Conservation (phyloP, 176 grass and related monocot species). For the Puya raimondii region DNA sequence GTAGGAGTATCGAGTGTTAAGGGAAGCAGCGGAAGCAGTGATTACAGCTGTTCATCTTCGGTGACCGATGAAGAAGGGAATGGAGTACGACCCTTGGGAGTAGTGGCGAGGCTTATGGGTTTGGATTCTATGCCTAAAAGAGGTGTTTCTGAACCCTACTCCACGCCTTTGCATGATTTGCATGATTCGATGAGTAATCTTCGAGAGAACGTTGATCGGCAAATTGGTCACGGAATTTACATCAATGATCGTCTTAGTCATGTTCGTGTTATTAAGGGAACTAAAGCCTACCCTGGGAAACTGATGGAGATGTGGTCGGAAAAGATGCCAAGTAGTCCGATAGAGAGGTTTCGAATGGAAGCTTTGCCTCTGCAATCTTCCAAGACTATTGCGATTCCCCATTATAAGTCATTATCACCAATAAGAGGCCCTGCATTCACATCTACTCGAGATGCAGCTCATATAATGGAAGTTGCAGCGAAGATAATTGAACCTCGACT, state of each 20-base stretch:
- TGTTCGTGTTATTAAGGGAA: background rate
- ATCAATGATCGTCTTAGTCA: slow-evolving; percentile 11
- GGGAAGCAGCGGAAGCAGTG: slow-evolving; percentile 58
- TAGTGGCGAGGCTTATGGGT: slow-evolving; percentile 91
- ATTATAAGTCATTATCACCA: slow-evolving; percentile 47
- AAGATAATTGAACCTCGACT: slow-evolving; percentile 53
- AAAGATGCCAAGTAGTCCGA: slow-evolving; percentile 71
- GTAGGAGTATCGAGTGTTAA: slow-evolving; percentile 31
- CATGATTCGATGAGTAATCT: slow-evolving; percentile 9
- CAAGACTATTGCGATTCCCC: slow-evolving; percentile 45
- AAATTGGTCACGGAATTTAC: slow-evolving; percentile 27
- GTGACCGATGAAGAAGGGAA: slow-evolving; percentile 51
- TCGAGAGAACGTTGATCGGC: slow-evolving; percentile 16
- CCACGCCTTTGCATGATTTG: slow-evolving; percentile 19
- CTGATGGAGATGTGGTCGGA: slow-evolving; percentile 24
- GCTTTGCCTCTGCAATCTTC: slow-evolving; percentile 43
- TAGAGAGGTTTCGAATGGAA: slow-evolving; percentile 81
- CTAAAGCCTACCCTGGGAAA: slow-evolving; percentile 4
- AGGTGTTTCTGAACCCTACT: slow-evolving; percentile 33
- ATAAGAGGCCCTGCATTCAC: slow-evolving; percentile 41
- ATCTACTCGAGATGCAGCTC: slow-evolving; percentile 57
- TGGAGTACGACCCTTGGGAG: slow-evolving; percentile 37
- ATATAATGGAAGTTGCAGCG: slow-evolving; percentile 74
- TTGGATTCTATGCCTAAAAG: slow-evolving; percentile 65
- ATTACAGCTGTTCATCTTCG: slow-evolving; percentile 63